These are phyloP conservation scores for Coniosporium tulheliwenetii DNA, from an alignment of 2,329 filamentous ascomycete genomes.

Conservation along the genomic window DNA sequence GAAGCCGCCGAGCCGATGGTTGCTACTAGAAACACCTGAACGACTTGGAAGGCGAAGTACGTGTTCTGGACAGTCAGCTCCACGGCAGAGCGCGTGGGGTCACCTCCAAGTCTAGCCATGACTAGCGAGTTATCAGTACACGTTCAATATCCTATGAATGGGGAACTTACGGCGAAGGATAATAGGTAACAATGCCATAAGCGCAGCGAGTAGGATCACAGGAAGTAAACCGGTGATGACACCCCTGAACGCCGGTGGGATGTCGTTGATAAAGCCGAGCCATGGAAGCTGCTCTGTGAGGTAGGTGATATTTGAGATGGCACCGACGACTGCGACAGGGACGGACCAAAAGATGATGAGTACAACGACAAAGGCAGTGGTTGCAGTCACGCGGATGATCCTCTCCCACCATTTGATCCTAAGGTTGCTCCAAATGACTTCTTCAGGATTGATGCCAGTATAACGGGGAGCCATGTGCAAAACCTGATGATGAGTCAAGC, in stretches of 20 bases:
- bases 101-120: slow-evolving; percentile 65
- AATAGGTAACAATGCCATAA: slow-evolving; percentile 76
- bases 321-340: slow-evolving; percentile 63
- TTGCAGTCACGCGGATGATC: slow-evolving; percentile 53
- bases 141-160: slow-evolving; percentile 4
- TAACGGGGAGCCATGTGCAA: slow-evolving; percentile 77
- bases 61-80: slow-evolving; percentile 83
- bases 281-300: slow-evolving; percentile 49
- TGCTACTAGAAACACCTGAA: slow-evolving; percentile 82
- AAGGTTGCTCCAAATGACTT: slow-evolving; percentile 80
- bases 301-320: slow-evolving; percentile 69
- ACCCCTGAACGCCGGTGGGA: slow-evolving; percentile 60
- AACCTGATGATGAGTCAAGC: slow-evolving; percentile 71
- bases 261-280: slow-evolving; percentile 55
- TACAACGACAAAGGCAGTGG: slow-evolving; percentile 56
- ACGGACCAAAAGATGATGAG: slow-evolving; percentile 80
- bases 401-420: slow-evolving; percentile 76
- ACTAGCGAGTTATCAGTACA: slow-evolving; percentile 25
- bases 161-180: slow-evolving; percentile 53
- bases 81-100: slow-evolving; percentile 61
- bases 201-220: slow-evolving; percentile 57
- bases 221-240: slow-evolving; percentile 77
- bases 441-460: slow-evolving; percentile 65
- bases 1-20: slow-evolving; percentile 72
- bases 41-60: slow-evolving; percentile 80